A percentile compares a stretch with the other conserved stretches of the same genome.
These are phyloP conservation scores for Coriolopsis trogii DNA, from an alignment of 1,284 basidiomycete genomes.

Conservation along the genomic window DNA sequence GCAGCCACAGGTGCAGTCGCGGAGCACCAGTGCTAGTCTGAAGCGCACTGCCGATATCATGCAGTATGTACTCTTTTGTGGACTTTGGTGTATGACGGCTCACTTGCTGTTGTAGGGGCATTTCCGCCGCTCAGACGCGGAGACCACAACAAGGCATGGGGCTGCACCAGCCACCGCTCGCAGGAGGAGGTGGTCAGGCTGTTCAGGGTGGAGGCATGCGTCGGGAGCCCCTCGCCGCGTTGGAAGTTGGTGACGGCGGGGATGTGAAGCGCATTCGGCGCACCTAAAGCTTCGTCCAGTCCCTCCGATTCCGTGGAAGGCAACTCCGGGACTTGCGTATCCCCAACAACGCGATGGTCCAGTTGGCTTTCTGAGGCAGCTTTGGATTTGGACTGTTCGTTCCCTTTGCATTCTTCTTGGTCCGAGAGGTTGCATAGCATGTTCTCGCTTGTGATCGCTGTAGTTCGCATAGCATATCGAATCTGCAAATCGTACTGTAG, in stretches of 20 bases:
- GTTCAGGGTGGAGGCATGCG: constrained; percentile 5
- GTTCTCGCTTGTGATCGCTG: no score
- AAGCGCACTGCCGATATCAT: constrained; percentile 43
- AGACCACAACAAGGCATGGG: constrained; percentile 45
- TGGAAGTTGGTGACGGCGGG: constrained; percentile 46
- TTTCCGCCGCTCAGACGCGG: constrained; percentile 9
- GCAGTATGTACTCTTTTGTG: constrained; percentile 35
- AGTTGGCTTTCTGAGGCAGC: no score
- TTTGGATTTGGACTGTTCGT: no score
- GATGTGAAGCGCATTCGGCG: constrained; percentile 52
- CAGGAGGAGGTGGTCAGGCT: not conserved
- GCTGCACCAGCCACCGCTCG: constrained; percentile 40
- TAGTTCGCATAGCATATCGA: no score
- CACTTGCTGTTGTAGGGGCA: not conserved
- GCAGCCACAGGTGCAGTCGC: not conserved
- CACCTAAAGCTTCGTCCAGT: no score
- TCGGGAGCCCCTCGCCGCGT: constrained; percentile 41
- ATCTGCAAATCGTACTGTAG: no score
- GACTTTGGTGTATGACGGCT: not conserved
- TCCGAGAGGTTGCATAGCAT: no score
- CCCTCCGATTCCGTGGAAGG: no score
- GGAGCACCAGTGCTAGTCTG: not conserved
- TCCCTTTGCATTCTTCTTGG: no score
- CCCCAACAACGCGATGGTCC: no score
- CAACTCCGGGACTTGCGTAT: no score